Evolutionary conservation across 2,329 filamentous ascomycete genomes (phyloP), one percentile per base, ranked within the genome.

Genomic region (Cladosporium cucumerinum): DNA sequence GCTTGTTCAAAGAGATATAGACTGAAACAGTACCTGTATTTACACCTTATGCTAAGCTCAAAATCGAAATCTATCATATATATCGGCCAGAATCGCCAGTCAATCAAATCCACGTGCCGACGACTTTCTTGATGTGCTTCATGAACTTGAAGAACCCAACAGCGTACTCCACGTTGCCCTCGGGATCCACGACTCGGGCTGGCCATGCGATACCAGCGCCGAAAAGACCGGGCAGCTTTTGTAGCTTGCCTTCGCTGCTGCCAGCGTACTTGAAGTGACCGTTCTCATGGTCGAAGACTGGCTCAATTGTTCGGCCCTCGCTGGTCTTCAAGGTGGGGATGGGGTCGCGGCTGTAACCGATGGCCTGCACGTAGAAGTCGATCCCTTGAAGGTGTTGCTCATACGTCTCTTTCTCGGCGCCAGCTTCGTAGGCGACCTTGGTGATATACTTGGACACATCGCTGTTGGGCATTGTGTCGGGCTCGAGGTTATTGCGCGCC

Each of bases 131-230:
- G 62, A 86, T 74, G 69, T 84, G 88, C 55, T 82, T 85, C 85
- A 88, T 88, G 68, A 89, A 89, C 75, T 89, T 89, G 72, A 80
- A 87, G 71, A 88, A 83, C 0, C 87, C 87, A 59, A 89, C 87
- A 0, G 85, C 84, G 70, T 82, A 79, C 75, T 88, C 86, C 8
- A 85, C 82, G 72, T 87, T 88, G 0, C 86, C 86, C 48, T 82
- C 76, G 0, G 86, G 86, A 77, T 89, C 87, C 10, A 81, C 81
- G 6, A 88, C 85, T 26, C 80, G 78, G 71, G 88, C 85, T 0
- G 87, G 87, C 69, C 84, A 89, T 0, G 86, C 86, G 69, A 89
- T 89, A 0, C 87, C 87, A 0, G 86, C 86, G 2, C 85, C 87
- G 71, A 83, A 86, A 21, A 88, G 70, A 0, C 85, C 85, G 1